Base-by-base conservation (phyloP, 177 flowering plant genomes). In the Vitis hybrid region DNA sequence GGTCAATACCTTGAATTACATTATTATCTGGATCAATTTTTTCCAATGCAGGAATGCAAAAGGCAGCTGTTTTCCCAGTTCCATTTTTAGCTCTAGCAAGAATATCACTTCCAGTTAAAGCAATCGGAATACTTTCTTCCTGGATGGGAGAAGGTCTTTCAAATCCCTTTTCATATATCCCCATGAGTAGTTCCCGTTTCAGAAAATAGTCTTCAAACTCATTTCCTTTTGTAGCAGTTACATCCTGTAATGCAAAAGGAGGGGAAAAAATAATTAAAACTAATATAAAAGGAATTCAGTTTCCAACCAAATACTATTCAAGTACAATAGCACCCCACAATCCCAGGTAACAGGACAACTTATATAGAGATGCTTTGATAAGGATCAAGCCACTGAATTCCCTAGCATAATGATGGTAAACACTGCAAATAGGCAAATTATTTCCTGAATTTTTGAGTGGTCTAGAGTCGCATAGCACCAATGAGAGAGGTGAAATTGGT, bases 41-140 rank as follows among this genome's bases (percentile, higher is more conserved):
- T 82, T 94, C 98, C 79, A 94, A 78, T 32, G 97, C 98, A 62
- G 98, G 98, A 81, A 94, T 84, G 80, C 98, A 93, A 76, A 94
- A 94, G 68, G 98, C 97, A 68, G 97, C 98, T 8, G 98, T 94
- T 85, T 94, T 94, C 65, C 98, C 98, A 13, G 98, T 94, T 61
- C 98, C 98, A 83, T 94, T 94, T 75, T 94, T 94, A 32, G 98
- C 98, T 81, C 98, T 81, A 30, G 98, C 98, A 82, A 94, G 92
- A 78, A 94, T 93, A 76, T 94, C 97, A 74, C 98, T 91, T 52
- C 98, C 98, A 74, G 98, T 94, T 63, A 94, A 78, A 69, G 97
- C 98, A 81, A 94, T 94, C 11, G 98, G 98, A 66, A 94, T 94
- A 76, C 98, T 94, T 82, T 94, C 98, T 85, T 94, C 98, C 73